A percentile compares a stretch with the other conserved stretches of the same genome.
phyloP scores from a whole-genome alignment of 768 basidiomycete genomes.

The Boletus rex-veris region DNA sequence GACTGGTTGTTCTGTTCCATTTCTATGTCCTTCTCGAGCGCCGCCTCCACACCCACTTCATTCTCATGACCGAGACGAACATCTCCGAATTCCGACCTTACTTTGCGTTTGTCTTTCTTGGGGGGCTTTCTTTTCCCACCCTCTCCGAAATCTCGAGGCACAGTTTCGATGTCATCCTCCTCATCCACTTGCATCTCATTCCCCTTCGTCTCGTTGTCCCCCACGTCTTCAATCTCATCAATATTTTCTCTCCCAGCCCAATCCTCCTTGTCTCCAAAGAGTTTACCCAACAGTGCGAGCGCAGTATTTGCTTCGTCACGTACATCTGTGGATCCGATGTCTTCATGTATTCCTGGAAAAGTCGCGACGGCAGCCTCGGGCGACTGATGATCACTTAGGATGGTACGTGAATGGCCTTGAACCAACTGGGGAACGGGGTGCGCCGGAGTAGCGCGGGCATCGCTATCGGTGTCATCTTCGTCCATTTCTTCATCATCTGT shows the following conservation, averaged over 20 bases:
- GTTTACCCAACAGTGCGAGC: slow-evolving; percentile 40
- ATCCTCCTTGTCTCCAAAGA: slow-evolving; percentile 52
- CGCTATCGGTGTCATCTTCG: not conserved
- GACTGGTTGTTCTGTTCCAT: slow-evolving; percentile 6
- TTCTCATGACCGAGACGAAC: not conserved
- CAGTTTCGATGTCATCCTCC: slow-evolving; percentile 8
- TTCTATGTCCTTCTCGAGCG: slow-evolving; percentile 7
- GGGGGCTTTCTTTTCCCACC: not conserved
- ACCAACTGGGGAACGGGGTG: not conserved
- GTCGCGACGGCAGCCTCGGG: not conserved
- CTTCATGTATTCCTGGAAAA: not conserved
- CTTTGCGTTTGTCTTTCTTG: slow-evolving; percentile 15
- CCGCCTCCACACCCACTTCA: not conserved
- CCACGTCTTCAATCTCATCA: slow-evolving; percentile 47
- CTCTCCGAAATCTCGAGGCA: too few relatives aligned
- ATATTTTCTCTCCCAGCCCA: slow-evolving; percentile 58
- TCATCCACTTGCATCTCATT: slow-evolving; percentile 14
- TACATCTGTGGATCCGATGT: not conserved
- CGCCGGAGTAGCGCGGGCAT: not conserved
- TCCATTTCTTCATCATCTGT: not conserved
- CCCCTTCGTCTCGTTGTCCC: not conserved
- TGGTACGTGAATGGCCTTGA: not conserved
- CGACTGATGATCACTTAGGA: not conserved
- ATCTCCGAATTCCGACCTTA: slow-evolving; percentile 12
- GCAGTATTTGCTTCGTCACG: slow-evolving; percentile 14